Percentiles rank a stretch among this genome's conserved stretches.
phyloP scores from a whole-genome alignment of 73 alveolate species.

The Effrenium voratum region DNA sequence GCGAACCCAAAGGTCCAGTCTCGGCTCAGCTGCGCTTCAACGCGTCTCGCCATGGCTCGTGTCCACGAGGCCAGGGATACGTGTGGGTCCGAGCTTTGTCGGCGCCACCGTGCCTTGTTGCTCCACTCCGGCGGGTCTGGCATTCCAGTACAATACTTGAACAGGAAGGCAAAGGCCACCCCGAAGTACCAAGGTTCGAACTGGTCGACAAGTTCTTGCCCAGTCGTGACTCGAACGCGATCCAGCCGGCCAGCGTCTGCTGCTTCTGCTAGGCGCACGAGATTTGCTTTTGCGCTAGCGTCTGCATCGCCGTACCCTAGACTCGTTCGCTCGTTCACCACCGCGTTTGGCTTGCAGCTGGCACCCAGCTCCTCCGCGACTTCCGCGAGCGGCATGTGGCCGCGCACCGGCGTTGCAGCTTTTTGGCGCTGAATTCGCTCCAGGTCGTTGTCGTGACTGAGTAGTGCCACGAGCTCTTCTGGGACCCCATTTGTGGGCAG shows the following conservation, averaged over 20 bases:
- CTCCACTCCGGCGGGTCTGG: background rate
- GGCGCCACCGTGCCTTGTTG: background rate
- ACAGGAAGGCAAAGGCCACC: background rate
- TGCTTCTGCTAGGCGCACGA: background rate
- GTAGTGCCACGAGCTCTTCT: background rate
- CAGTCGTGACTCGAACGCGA: background rate
- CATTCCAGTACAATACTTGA: background rate
- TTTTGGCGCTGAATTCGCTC: background rate
- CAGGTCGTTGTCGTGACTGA: background rate
- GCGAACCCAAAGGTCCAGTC: background rate
- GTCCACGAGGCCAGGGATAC: background rate
- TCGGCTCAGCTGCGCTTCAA: background rate
- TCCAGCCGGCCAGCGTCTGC: background rate
- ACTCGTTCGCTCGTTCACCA: background rate
- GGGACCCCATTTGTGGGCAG: background rate
- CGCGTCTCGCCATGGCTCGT: background rate
- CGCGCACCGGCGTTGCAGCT: background rate
- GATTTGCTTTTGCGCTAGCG: background rate
- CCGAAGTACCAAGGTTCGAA: constrained; percentile 21
- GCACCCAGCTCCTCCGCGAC: background rate
- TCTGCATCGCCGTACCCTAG: background rate
- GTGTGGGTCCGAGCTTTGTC: background rate
- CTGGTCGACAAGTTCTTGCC: background rate
- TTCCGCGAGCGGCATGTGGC: background rate
- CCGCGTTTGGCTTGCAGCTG: background rate